Evolutionary conservation across 2,329 filamentous ascomycete genomes (phyloP).

Genomic region (Fonsecaea multimorphosa): DNA sequence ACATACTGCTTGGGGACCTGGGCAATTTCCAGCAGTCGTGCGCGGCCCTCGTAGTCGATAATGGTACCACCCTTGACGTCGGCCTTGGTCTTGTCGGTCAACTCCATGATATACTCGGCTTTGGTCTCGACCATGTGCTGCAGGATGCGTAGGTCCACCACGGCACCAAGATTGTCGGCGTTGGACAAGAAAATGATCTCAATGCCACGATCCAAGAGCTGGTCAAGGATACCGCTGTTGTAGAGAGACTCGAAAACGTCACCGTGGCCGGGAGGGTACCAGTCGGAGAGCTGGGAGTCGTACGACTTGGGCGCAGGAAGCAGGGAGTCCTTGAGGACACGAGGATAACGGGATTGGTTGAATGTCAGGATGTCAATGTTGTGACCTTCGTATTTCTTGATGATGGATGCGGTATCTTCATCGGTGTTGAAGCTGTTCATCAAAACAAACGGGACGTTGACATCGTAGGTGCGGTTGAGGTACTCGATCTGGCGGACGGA

Average conservation of each 20-base stretch:
- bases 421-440: constrained; percentile 99
- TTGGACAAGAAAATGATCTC: constrained; percentile 99
- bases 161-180: constrained; percentile 96
- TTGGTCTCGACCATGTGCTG: constrained; percentile 99
- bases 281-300: constrained; percentile 88
- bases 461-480: constrained; percentile 96
- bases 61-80: constrained; percentile 99
- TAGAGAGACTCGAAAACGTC: constrained; percentile 99
- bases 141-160: constrained; percentile 95
- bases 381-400: constrained; percentile 99
- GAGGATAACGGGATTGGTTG: constrained; percentile 98
- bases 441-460: constrained; percentile 96
- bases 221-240: constrained; percentile 97
- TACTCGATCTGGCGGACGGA: constrained; percentile 99
- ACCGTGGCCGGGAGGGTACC: constrained; percentile 99
- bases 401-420: constrained; percentile 95
- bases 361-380: constrained; percentile 99
- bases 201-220: constrained; percentile 92
- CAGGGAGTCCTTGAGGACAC: constrained; percentile 97
- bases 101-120: constrained; percentile 99
- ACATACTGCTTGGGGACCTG: constrained; percentile 99
- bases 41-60: constrained; percentile 97
- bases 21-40: constrained; percentile 95
- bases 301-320: constrained; percentile 91
- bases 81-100: constrained; percentile 99